Conservation (phyloP, 2,329 filamentous ascomycete genomes). For the Cercospora sesami region DNA sequence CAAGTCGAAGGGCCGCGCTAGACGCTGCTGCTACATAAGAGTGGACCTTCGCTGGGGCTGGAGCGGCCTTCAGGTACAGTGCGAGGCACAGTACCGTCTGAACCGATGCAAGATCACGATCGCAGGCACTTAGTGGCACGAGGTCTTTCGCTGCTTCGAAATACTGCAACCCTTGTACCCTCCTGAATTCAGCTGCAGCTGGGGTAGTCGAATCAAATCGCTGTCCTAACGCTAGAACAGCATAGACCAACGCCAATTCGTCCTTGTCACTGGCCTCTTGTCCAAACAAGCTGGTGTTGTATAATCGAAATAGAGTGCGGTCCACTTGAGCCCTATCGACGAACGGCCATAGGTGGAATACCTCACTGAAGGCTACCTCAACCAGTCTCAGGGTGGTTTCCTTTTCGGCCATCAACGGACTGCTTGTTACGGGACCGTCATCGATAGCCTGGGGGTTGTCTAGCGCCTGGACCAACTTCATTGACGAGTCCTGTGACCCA, state of each 20-base stretch:
- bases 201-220: conserved; percentile 20
- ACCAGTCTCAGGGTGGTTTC: conserved; percentile 14
- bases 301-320: conserved; percentile 20
- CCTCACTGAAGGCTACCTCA: conserved; percentile 22
- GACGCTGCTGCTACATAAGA: conserved; percentile 24
- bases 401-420: conserved; percentile 19
- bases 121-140: conserved; percentile 21
- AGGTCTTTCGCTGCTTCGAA: conserved; percentile 25
- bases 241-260: conserved; percentile 24
- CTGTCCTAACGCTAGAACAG: conserved; percentile 23
- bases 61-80: conserved; percentile 24
- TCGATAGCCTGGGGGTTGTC: conserved; percentile 18
- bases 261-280: conserved; percentile 24
- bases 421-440: conserved; percentile 1
- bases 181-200: neutral
- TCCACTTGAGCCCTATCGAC: conserved; percentile 21
- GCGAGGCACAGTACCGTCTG: conserved; percentile 26
- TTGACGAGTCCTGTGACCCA: conserved; percentile 12
- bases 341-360: conserved; percentile 25
- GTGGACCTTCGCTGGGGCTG: conserved; percentile 18
- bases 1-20: conserved; percentile 24
- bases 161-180: conserved; percentile 18
- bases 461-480: conserved; percentile 24
- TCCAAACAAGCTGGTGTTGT: conserved; percentile 21
- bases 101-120: conserved; percentile 22